phyloP scores from a whole-genome alignment of 768 basidiomycete species.

The Strobilomyces confusus region DNA sequence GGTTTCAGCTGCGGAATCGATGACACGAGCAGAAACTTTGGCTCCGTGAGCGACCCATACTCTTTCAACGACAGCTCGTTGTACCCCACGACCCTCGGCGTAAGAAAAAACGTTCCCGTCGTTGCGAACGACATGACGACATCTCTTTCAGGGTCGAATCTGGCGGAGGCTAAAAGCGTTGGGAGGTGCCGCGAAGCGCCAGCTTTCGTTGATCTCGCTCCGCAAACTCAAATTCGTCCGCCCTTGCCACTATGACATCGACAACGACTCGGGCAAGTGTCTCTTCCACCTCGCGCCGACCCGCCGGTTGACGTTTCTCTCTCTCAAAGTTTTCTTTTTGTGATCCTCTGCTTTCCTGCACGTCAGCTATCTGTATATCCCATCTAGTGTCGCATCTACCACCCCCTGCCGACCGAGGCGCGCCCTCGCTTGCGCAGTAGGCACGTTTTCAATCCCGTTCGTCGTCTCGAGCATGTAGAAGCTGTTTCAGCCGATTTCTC shows the following conservation, averaged over 20 bases:
- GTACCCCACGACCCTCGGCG: slow-evolving; percentile 8
- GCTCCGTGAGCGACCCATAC: not conserved
- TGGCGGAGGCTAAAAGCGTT: slow-evolving; percentile 15
- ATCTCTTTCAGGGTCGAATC: slow-evolving; percentile 14
- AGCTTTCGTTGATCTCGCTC: slow-evolving; percentile 12
- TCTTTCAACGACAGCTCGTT: slow-evolving; percentile 8
- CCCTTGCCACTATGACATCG: slow-evolving; percentile 18
- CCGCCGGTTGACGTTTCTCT: not conserved
- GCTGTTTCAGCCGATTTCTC: not conserved
- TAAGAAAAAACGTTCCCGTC: slow-evolving; percentile 6
- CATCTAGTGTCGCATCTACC: slow-evolving; percentile 2
- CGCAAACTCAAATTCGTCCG: slow-evolving; percentile 10
- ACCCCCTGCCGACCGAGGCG: not conserved
- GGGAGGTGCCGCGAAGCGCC: slow-evolving; percentile 14
- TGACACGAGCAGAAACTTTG: not conserved
- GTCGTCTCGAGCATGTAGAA: not conserved
- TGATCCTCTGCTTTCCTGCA: not conserved
- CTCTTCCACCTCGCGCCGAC: not conserved
- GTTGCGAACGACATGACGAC: not conserved
- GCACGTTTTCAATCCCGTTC: slow-evolving; percentile 3
- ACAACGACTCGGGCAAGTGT: slow-evolving; percentile 24
- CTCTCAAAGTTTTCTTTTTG: slow-evolving; percentile 12
- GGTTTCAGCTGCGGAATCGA: slow-evolving; percentile 4
- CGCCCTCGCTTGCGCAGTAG: not conserved
- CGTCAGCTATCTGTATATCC: not conserved